Evolutionary conservation across 129 eudicot species (phyloP).

Genomic region (Helichrysum umbraculigerum): DNA sequence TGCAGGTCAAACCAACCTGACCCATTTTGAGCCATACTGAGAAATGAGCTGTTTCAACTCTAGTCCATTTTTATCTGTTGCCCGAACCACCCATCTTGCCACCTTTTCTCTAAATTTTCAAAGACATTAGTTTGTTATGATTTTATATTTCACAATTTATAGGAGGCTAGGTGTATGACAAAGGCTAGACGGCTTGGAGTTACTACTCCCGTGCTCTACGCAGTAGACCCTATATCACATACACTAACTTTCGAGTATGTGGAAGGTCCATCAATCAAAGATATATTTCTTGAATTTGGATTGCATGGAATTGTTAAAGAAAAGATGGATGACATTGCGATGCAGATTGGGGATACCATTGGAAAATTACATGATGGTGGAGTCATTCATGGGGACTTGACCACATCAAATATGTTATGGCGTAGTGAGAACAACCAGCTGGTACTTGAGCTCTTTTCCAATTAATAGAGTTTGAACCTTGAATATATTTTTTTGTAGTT

Average conservation of each 20-base stretch:
- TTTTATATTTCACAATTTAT: slow-evolving; percentile 13
- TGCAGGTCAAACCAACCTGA: not conserved
- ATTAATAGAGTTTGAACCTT: not conserved
- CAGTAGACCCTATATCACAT: slow-evolving; percentile 66
- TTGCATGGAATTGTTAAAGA: slow-evolving; percentile 66
- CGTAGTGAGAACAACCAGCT: slow-evolving; percentile 63
- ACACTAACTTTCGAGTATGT: slow-evolving; percentile 78
- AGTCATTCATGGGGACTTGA: slow-evolving; percentile 87
- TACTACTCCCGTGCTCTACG: slow-evolving; percentile 79
- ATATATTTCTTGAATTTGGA: slow-evolving; percentile 80
- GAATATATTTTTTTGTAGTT: too few relatives aligned
- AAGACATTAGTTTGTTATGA: not conserved
- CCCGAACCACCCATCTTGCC: not conserved
- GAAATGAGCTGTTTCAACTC: not conserved
- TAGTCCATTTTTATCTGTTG: not conserved
- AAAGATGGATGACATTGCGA: slow-evolving; percentile 71
- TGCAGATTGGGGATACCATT: slow-evolving; percentile 73
- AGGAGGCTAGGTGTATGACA: slow-evolving; percentile 98
- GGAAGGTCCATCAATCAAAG: slow-evolving; percentile 83
- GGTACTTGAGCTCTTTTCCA: slow-evolving; percentile 38
- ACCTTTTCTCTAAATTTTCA: not conserved
- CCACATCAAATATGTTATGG: slow-evolving; percentile 96
- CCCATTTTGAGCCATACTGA: not conserved
- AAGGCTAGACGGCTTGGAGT: slow-evolving; percentile 96
- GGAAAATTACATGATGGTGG: slow-evolving; percentile 97